Evolutionary conservation across 1,284 basidiomycete genomes (phyloP).

Genomic region (Porogramme epimiltina): DNA sequence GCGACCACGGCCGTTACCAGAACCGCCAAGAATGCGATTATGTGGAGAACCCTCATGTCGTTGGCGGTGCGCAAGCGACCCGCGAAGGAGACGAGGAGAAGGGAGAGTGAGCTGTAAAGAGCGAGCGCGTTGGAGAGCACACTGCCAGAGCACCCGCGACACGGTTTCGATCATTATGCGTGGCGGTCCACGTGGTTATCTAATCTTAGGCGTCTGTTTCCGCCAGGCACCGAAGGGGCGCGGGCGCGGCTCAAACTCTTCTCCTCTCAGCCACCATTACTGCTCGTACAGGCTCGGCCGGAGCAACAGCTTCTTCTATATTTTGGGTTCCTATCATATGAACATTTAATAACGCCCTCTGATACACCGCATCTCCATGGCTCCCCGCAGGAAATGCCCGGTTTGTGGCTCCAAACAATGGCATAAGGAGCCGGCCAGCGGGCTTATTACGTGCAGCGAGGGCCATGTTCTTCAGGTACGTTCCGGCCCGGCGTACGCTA

Average conservation of each 20-base stretch:
- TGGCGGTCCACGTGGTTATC: conserved; percentile 27
- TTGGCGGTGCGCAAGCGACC: not conserved
- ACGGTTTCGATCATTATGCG: not conserved
- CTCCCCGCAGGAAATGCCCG: conserved; percentile 45
- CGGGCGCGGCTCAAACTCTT: too few species aligned
- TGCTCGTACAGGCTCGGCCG: too few species aligned
- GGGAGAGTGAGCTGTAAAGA: not conserved
- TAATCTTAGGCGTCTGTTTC: conserved; percentile 10
- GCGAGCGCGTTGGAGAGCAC: not conserved
- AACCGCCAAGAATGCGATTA: conserved; percentile 32
- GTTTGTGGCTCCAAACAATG: conserved; percentile 78
- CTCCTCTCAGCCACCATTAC: too few species aligned
- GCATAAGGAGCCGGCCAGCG: conserved; percentile 75
- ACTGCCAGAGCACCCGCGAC: too few species aligned
- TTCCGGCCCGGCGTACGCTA: not conserved
- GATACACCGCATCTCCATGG: not conserved
- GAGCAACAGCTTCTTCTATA: too few species aligned
- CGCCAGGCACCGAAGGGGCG: too few species aligned
- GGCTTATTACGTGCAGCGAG: conserved; percentile 74
- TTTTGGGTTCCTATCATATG: too few species aligned
- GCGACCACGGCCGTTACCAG: conserved; percentile 35
- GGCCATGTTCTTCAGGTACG: conserved; percentile 77
- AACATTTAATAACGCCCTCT: too few species aligned
- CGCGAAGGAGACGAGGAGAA: not conserved
- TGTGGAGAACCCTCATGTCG: conserved; percentile 34